Evolutionary conservation across 352 stramenopile genomes (phyloP).

Genomic region (Globisporangium spiculum): DNA sequence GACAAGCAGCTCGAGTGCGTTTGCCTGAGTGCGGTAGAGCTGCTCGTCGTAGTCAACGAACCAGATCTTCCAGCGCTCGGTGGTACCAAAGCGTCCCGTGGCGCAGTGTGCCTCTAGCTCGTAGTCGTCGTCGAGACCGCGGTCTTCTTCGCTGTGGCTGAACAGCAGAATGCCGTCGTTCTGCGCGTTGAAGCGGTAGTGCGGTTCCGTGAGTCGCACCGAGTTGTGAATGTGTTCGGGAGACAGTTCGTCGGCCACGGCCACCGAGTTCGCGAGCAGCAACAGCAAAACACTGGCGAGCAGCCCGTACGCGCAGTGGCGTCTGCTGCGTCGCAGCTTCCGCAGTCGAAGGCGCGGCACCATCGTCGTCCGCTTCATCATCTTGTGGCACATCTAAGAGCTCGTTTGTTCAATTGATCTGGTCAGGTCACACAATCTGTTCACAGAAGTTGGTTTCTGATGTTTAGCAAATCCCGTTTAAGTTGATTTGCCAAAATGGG

Average conservation of each 20-base stretch:
- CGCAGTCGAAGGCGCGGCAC: no score
- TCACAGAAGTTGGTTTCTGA: no score
- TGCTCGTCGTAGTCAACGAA: conserved; percentile 5
- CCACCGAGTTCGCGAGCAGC: not conserved
- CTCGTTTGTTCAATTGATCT: not conserved
- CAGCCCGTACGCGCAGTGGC: no score
- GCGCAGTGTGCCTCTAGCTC: not conserved
- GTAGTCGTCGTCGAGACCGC: not conserved
- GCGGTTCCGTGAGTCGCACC: conserved; percentile 9
- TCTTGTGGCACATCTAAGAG: not conserved
- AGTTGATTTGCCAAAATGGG: no score
- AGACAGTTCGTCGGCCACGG: not conserved
- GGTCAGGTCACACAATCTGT: no score
- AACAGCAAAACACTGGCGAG: not conserved
- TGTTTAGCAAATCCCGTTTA: no score
- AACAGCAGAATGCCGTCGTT: not conserved
- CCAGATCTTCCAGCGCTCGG: conserved; percentile 13
- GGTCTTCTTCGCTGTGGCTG: not conserved
- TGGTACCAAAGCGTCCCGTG: conserved; percentile 11
- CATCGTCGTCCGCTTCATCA: not conserved
- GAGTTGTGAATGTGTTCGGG: conserved; percentile 2
- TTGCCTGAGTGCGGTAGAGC: conserved; percentile 4
- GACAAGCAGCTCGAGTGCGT: not conserved
- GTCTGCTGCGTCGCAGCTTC: not conserved
- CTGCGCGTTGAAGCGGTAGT: conserved; percentile 15